These are phyloP conservation scores for Rhodamnia rubescens DNA, from an alignment of 345 rosid species.

Conservation along the genomic window DNA sequence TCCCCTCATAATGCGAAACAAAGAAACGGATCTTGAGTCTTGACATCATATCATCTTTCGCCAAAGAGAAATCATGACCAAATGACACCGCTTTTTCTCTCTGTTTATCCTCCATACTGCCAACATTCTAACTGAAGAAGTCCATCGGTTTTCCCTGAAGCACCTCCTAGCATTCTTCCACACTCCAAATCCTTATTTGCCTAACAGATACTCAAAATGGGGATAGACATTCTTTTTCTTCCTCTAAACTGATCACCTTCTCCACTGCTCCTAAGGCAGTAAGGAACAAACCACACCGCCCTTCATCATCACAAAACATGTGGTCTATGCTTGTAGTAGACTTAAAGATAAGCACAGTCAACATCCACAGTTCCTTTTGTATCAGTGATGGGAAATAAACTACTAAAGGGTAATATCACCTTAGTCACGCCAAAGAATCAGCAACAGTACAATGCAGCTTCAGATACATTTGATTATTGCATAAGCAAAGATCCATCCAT, in stretches of 20 bases:
- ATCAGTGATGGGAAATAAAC: neutral
- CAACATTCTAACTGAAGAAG: neutral
- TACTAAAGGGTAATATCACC: neutral
- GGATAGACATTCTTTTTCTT: neutral
- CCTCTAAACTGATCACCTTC: neutral
- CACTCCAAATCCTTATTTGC: neutral
- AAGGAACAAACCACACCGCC: neutral
- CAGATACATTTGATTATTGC: neutral
- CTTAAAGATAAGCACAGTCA: neutral
- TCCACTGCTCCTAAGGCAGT: neutral
- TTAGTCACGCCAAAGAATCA: neutral
- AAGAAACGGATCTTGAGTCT: neutral
- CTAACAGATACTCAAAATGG: neutral
- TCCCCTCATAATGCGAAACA: neutral
- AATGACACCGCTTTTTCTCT: neutral
- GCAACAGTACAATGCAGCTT: neutral
- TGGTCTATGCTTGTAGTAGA: neutral
- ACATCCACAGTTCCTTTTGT: neutral
- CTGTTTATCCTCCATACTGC: neutral
- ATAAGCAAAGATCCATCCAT: neutral
- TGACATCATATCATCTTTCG: neutral
- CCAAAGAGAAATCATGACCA: neutral
- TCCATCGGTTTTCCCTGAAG: neutral
- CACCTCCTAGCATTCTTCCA: neutral
- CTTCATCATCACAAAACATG: neutral